Evolutionary conservation across 345 rosid genomes (phyloP).

Genomic region (Moricandia moricandioides): DNA sequence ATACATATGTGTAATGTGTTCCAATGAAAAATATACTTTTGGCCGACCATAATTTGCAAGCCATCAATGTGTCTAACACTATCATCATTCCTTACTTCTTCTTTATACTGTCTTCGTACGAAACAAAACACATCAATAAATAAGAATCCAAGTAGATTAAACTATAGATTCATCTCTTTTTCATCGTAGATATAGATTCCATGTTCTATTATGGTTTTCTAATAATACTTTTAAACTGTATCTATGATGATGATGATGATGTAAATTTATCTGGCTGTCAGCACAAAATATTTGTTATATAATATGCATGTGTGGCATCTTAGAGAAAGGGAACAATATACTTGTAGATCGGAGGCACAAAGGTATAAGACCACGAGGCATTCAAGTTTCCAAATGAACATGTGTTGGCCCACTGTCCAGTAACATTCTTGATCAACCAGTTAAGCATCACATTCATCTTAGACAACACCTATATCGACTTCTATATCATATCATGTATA

Average conservation of each 20-base stretch:
- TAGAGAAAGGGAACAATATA: neutral
- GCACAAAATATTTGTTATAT: neutral
- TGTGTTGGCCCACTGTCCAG: constrained; percentile 17
- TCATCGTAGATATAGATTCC: neutral
- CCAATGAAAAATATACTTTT: neutral
- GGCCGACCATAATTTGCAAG: constrained; percentile 7
- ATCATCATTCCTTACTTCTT: constrained; percentile 4
- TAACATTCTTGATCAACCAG: neutral
- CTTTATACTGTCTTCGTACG: neutral
- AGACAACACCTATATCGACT: neutral
- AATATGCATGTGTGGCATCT: neutral
- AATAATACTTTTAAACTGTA: neutral
- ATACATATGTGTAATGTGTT: neutral
- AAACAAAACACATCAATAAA: neutral
- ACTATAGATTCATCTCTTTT: neutral
- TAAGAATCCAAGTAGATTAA: neutral
- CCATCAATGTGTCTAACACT: constrained; percentile 7
- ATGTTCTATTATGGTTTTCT: neutral
- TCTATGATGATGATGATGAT: neutral
- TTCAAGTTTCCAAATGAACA: constrained; percentile 24
- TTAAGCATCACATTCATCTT: neutral
- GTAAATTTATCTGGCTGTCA: neutral
- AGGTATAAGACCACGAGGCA: constrained; percentile 31
- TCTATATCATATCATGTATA: neutral
- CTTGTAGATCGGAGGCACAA: constrained; percentile 1